A percentile compares a stretch with the other conserved stretches of the same genome.
Evolutionary conservation across 1,139 yeast species (phyloP).

Genomic region (Suhomyces ambrosiae): DNA sequence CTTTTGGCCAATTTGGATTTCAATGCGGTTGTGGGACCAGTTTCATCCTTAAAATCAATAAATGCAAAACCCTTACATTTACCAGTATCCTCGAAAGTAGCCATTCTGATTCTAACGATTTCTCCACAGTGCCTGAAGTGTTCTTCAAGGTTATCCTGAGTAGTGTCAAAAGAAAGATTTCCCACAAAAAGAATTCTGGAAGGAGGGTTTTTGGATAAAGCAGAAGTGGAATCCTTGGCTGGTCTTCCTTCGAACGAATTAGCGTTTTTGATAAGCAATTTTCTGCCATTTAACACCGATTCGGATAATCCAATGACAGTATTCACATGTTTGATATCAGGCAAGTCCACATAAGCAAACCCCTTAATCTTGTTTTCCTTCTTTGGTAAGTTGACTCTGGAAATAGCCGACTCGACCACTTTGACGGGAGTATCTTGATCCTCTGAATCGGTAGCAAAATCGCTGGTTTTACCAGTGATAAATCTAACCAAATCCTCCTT

Average conservation of each 20-base stretch:
- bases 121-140: constrained; percentile 84
- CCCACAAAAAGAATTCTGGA: constrained; percentile 90
- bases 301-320: constrained; percentile 73
- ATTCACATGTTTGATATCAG: constrained; percentile 61
- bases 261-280: constrained; percentile 79
- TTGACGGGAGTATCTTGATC: constrained; percentile 40
- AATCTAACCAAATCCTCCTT: constrained; percentile 73
- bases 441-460: constrained; percentile 20
- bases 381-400: constrained; percentile 68
- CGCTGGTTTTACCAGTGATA: constrained; percentile 58
- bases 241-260: constrained; percentile 89
- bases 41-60: constrained; percentile 78
- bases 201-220: constrained; percentile 75
- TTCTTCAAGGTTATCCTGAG: constrained; percentile 71
- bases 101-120: constrained; percentile 83
- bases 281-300: constrained; percentile 75
- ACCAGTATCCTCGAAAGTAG: constrained; percentile 94
- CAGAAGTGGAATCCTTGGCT: constrained; percentile 47
- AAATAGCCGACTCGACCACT: constrained; percentile 51
- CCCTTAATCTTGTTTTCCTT: constrained; percentile 72
- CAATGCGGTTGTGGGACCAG: constrained; percentile 81
- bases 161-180: constrained; percentile 90
- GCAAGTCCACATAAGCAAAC: constrained; percentile 88
- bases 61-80: constrained; percentile 97
- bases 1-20: constrained; percentile 69